Conservation (phyloP, 257 asterid genomes). For the Ajuga chamaepitys region DNA sequence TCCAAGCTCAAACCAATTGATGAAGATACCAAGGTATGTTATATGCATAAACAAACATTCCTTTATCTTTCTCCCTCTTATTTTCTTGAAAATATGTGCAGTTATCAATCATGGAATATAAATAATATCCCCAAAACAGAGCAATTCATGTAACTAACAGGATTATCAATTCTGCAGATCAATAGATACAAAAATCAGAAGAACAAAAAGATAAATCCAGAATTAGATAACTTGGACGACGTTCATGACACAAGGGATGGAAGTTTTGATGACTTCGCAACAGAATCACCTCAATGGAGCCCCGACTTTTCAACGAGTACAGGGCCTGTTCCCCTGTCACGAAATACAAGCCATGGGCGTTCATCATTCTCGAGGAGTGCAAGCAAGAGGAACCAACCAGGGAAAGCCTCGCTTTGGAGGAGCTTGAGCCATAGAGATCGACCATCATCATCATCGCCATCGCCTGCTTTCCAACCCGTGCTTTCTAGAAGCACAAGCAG, state of each 20-base stretch:
- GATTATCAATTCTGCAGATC: slow-evolving; percentile 15
- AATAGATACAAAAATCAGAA: neutral
- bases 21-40: slow-evolving; percentile 14
- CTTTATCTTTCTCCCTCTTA: too few relatives aligned
- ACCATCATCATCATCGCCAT: neutral
- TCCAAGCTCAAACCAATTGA: slow-evolving; percentile 25
- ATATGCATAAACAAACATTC: too few relatives aligned
- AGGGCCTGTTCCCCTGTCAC: slow-evolving; percentile 13
- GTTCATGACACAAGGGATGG: slow-evolving; percentile 10
- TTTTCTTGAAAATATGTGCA: neutral
- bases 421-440: slow-evolving; percentile 27
- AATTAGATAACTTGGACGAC: slow-evolving; percentile 5
- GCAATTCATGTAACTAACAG: neutral
- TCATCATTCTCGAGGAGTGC: slow-evolving; percentile 27
- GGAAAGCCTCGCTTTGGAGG: slow-evolving; percentile 21
- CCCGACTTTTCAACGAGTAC: slow-evolving; percentile 21
- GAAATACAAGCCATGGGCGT: slow-evolving; percentile 4
- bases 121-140: neutral
- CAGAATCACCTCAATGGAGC: slow-evolving; percentile 28
- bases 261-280: slow-evolving; percentile 4
- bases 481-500: slow-evolving; percentile 36
- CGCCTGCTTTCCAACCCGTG: slow-evolving; percentile 6
- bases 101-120: too few relatives aligned
- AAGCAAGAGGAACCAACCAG: slow-evolving; percentile 21
- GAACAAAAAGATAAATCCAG: neutral